These are phyloP conservation scores for Drosera capensis DNA, from an alignment of 148 eudicot genomes.

Conservation along the genomic window DNA sequence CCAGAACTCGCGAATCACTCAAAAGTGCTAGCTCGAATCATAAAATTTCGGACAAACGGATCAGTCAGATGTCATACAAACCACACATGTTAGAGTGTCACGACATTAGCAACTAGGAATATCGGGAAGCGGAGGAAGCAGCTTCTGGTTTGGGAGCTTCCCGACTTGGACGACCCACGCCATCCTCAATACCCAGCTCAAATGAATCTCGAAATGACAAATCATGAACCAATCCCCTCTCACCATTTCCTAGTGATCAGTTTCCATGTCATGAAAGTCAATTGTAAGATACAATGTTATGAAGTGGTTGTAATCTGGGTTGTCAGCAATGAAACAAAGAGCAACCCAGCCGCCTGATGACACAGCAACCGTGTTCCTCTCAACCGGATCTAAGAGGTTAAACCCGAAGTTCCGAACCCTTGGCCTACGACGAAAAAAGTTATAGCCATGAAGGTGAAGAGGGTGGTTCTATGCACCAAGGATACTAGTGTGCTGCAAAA, in stretches of 20 bases:
- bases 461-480: conserved; percentile 40
- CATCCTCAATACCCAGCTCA: conserved; percentile 8
- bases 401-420: conserved; percentile 39
- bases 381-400: conserved; percentile 41
- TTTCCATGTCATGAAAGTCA: background rate
- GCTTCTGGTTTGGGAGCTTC: conserved; percentile 2
- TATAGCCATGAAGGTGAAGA: conserved; percentile 40
- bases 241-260: background rate
- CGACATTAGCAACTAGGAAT: conserved; percentile 5
- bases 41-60: too few species aligned
- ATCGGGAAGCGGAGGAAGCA: conserved; percentile 7
- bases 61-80: too few species aligned
- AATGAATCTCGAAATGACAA: conserved; percentile 3
- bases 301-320: background rate
- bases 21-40: too few species aligned
- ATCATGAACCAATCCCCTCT: background rate
- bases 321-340: background rate
- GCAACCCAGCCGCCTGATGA: conserved; percentile 40
- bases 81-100: too few species aligned
- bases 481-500: conserved; percentile 30
- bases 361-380: conserved; percentile 44
- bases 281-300: background rate
- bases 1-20: too few species aligned
- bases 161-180: conserved; percentile 6
- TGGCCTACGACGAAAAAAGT: conserved; percentile 40